These are phyloP conservation scores for Fusarium proliferatum DNA, from an alignment of 2,329 filamentous ascomycete genomes.

Conservation along the genomic window DNA sequence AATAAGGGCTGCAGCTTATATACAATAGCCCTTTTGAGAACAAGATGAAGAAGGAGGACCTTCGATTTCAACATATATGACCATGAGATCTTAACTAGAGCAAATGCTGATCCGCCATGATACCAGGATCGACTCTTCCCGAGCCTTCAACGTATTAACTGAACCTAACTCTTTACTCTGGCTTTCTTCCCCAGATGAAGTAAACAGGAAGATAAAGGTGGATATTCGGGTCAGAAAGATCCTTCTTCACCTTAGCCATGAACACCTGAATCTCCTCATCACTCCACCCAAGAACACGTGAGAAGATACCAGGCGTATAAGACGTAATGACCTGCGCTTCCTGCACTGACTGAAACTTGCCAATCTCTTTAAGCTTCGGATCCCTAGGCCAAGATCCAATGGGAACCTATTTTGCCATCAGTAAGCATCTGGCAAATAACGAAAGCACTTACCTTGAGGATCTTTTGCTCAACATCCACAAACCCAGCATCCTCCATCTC, in stretches of 20 bases:
- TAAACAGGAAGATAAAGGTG: conserved; percentile 37
- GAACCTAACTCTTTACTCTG: background rate
- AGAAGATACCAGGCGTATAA: conserved; percentile 34
- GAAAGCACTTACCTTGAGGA: background rate
- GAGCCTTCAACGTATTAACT: fast-evolving
- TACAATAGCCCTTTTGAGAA: too few species aligned
- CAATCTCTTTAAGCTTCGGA: conserved; percentile 24
- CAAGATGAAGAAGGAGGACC: fast-evolving
- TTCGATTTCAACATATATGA: fast-evolving
- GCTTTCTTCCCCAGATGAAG: conserved; percentile 39
- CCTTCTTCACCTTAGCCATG: conserved; percentile 35
- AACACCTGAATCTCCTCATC: conserved; percentile 35
- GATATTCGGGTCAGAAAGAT: conserved; percentile 26
- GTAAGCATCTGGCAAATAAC: fast-evolving
- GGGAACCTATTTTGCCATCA: background rate
- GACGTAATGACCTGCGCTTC: conserved; percentile 35
- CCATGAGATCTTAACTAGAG: background rate
- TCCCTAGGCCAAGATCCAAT: conserved; percentile 29
- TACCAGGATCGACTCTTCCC: too few species aligned
- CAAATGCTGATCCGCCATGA: fast-evolving
- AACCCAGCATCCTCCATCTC: conserved; percentile 20
- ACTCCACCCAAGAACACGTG: conserved; percentile 35
- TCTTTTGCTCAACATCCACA: conserved; percentile 7
- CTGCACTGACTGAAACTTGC: conserved; percentile 24
- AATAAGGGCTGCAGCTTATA: too few species aligned